Conservation (phyloP, 2,329 filamentous ascomycete genomes). For the Sporothrix globosa region DNA sequence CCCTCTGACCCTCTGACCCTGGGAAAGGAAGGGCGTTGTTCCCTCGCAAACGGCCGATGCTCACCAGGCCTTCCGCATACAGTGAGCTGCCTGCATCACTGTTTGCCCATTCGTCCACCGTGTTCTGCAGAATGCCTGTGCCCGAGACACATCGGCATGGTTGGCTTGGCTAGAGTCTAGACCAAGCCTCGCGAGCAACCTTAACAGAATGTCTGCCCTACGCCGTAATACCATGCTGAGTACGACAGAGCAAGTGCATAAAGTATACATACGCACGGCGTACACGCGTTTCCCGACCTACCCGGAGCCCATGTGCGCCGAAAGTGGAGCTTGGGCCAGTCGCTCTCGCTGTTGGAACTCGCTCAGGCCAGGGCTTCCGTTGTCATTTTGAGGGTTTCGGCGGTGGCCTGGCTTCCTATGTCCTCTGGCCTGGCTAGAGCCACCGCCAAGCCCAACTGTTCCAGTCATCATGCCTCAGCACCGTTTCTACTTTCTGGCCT, state of each 20-base stretch:
- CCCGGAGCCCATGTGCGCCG: neutral
- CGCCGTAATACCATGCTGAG: too few relatives aligned
- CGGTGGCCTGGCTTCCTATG: too few relatives aligned
- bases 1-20: neutral
- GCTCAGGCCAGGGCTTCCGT: too few relatives aligned
- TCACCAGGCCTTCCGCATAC: neutral
- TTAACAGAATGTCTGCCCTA: too few relatives aligned
- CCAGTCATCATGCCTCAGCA: too few relatives aligned
- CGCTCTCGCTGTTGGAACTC: too few relatives aligned
- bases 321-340: neutral
- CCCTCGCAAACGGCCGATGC: constrained; percentile 12
- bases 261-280: neutral
- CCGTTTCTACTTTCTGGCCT: too few relatives aligned
- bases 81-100: neutral
- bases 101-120: neutral
- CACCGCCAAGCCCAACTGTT: neutral
- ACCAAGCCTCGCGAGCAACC: neutral
- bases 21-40: neutral
- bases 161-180: neutral
- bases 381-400: too few relatives aligned
- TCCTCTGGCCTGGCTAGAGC: too few relatives aligned
- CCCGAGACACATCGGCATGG: constrained; percentile 20
- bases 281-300: neutral
- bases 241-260: neutral
- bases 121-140: neutral